Percentiles rank a stretch among this genome's conserved stretches.
phyloP scores from a whole-genome alignment of 345 rosid genomes.

The Excoecaria cochinchinensis region DNA sequence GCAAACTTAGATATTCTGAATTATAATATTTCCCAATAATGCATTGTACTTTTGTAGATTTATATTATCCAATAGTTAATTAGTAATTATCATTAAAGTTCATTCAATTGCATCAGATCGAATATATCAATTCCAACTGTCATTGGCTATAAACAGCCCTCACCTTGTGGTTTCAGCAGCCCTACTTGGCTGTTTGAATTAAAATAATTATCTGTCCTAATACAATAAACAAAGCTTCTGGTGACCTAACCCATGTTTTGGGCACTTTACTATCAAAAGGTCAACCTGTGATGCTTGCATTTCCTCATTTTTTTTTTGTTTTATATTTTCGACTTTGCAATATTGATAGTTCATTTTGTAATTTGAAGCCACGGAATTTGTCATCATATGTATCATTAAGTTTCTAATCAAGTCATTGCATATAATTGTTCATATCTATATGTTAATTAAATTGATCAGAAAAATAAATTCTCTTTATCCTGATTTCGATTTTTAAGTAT shows the following conservation, averaged over 20 bases:
- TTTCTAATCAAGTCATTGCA: no score
- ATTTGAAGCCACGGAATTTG: no score
- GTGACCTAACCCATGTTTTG: constrained; percentile 4
- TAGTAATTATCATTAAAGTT: not conserved
- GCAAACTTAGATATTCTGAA: no score
- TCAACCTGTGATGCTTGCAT: constrained; percentile 8
- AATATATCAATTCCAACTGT: not conserved
- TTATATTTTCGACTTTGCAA: no score
- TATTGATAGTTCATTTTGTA: no score
- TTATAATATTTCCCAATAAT: no score
- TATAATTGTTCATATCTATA: no score
- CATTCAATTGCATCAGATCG: not conserved
- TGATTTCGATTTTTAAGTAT: no score
- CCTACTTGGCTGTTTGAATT: not conserved
- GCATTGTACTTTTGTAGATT: no score
- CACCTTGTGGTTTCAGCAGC: not conserved
- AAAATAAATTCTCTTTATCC: no score
- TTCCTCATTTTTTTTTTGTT: not conserved
- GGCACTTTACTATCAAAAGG: constrained; percentile 1
- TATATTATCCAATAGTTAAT: not conserved
- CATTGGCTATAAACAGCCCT: not conserved
- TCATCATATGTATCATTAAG: no score
- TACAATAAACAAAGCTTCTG: not conserved
- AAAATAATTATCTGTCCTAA: not conserved
- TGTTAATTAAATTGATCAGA: no score